Base-by-base conservation (phyloP, 768 basidiomycete genomes). In the Amanita pallidorosea region DNA sequence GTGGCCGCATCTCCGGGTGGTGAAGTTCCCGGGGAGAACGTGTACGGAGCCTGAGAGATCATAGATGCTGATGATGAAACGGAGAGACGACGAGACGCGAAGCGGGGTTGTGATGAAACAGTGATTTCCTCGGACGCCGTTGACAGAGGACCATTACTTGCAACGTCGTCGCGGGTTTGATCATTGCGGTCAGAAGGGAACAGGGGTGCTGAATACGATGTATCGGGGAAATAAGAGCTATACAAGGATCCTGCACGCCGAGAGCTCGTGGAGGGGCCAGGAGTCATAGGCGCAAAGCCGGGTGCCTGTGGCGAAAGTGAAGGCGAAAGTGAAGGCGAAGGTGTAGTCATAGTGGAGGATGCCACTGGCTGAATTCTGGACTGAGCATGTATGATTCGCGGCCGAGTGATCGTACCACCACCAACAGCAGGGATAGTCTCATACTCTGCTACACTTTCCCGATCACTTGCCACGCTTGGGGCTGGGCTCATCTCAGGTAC, bases 381-480 rank as follows among this genome's bases (percentile, higher is more conserved):
- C 59, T 94, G 91, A 0, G 89, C 81, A 62, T 94, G 94, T 55
- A 80, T 81, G 29, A 94, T 76, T 5, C 92, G 73, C 1, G 94
- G 94, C 12, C 90, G 80, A 8, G 85, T 85, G 57, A 96, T 79
- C 0, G 78, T 83, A 0, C 93, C 93, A 12, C 92, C 92, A 15
- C 94, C 93, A 4, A 96, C 85, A 2, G 94, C 93, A 11, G 93
- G 90, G 33, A 93, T 80, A 1, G 86, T 85, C 62, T 95, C 90
- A 64, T 85, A 93, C 60, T 89, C 88, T 9, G 73, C 65, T 36
- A 75, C 62, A 17, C 68, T 64, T 49, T 76, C 73, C 9, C 57
- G 60, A 42, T 70, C 70, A 42, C 69, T 63, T 23, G 64, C 63
- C 22, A 71, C 60, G 43, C 76, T 78, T 7, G 63, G 54, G 7